Percentiles rank a stretch among this genome's conserved stretches.
These are phyloP conservation scores for Phoenix dactylifera DNA, from an alignment of 176 grass and related monocot species.

Conservation along the genomic window DNA sequence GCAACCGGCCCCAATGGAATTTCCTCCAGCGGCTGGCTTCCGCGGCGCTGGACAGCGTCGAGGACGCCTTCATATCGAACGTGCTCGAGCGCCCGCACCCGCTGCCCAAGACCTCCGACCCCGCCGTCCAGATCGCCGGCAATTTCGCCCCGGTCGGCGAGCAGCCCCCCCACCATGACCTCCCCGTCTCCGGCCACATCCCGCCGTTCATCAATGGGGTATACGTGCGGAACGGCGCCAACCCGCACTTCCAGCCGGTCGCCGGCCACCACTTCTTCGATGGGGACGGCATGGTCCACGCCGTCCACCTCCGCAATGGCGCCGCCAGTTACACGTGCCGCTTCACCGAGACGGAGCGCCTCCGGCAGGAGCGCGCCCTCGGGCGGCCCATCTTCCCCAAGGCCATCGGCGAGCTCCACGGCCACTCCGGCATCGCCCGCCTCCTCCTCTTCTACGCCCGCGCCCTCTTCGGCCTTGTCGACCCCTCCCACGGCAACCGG, in stretches of 20 bases:
- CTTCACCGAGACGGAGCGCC: conserved; percentile 8
- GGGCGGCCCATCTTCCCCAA: conserved; percentile 3
- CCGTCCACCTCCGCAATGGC: background rate
- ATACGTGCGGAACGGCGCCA: conserved; percentile 8
- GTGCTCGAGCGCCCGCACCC: conserved; percentile 39
- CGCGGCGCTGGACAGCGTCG: conserved; percentile 41
- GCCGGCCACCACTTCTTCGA: conserved; percentile 18
- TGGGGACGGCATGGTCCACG: conserved; percentile 21
- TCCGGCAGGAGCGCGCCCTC: background rate
- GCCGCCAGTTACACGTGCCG: conserved; percentile 7
- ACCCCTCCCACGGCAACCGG: background rate
- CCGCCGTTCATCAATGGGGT: background rate
- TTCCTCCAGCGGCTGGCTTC: conserved; percentile 41
- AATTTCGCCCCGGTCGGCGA: conserved; percentile 14
- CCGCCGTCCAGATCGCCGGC: conserved; percentile 4
- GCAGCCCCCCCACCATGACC: background rate
- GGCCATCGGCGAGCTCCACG: conserved; percentile 16
- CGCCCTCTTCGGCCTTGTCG: background rate
- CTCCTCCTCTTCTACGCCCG: background rate
- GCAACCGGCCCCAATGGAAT: conserved; percentile 30
- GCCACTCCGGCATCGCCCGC: background rate
- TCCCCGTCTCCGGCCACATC: conserved; percentile 1
- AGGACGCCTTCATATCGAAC: conserved; percentile 29
- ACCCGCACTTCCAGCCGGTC: conserved; percentile 8
- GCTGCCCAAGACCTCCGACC: background rate